A percentile compares a stretch with the other conserved stretches of the same genome.
These are phyloP conservation scores for Thyridium curvatum DNA, from an alignment of 2,329 filamentous ascomycete genomes.

Conservation along the genomic window DNA sequence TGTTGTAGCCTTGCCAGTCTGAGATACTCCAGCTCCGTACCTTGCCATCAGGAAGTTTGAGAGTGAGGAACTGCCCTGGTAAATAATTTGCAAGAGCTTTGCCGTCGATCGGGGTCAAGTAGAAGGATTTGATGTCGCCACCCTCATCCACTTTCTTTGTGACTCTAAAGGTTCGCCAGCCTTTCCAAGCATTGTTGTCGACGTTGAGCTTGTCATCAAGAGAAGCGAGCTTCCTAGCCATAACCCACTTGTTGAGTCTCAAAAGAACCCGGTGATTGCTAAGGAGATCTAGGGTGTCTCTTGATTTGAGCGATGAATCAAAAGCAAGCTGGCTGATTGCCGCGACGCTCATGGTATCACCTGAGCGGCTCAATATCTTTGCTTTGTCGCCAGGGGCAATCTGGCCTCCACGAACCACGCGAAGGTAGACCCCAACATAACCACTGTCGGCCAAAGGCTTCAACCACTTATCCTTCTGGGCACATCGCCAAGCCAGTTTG, in stretches of 20 bases:
- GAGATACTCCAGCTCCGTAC: constrained; percentile 16
- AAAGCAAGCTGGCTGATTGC: no score
- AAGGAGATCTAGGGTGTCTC: constrained; percentile 1
- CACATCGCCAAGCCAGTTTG: constrained; percentile 17
- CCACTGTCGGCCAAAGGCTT: constrained; percentile 11
- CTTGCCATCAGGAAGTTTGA: constrained; percentile 10
- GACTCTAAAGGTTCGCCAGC: constrained; percentile 12
- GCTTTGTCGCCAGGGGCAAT: no score
- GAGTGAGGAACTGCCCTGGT: constrained; percentile 16
- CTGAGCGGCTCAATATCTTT: no score
- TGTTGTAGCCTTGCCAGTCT: constrained; percentile 8
- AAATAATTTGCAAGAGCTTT: constrained; percentile 11
- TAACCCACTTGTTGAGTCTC: constrained; percentile 12
- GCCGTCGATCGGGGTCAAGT: constrained; percentile 9
- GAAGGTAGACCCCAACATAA: constrained; percentile 8
- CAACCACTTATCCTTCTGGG: constrained; percentile 15
- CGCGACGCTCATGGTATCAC: no score
- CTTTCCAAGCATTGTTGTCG: constrained; percentile 13
- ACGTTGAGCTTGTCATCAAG: constrained; percentile 11
- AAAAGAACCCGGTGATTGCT: constrained; percentile 14
- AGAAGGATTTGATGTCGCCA: constrained; percentile 14
- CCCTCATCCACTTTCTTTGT: constrained; percentile 10
- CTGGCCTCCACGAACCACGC: no score
- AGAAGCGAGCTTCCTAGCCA: constrained; percentile 6
- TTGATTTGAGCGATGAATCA: no score